These are phyloP conservation scores for Calonectria multiphialidica DNA, from an alignment of 2,329 filamentous ascomycete species.

Conservation along the genomic window DNA sequence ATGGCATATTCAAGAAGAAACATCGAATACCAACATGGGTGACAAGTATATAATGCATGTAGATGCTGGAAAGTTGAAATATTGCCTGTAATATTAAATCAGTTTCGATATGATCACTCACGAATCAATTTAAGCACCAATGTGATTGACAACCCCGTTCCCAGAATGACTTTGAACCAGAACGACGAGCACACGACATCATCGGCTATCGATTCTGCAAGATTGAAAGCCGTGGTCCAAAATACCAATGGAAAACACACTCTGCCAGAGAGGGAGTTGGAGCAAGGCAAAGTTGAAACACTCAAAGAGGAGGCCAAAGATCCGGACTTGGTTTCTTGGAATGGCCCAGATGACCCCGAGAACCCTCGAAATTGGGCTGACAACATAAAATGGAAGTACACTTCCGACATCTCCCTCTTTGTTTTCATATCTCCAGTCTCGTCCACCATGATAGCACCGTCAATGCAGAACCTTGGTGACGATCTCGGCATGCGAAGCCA, in stretches of 20 bases:
- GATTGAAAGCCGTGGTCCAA: not conserved
- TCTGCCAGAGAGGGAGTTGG: not conserved
- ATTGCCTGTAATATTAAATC: not conserved
- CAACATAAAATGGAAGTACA: slow-evolving; percentile 64
- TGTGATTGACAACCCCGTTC: not conserved
- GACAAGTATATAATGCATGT: not conserved
- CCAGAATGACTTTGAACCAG: not conserved
- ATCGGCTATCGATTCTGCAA: too few relatives aligned
- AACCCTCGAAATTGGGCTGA: slow-evolving; percentile 63
- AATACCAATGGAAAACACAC: not conserved
- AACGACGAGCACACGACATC: not conserved
- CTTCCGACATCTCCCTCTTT: slow-evolving; percentile 14
- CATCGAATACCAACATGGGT: not conserved
- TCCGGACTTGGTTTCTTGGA: slow-evolving; percentile 61
- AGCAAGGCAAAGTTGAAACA: not conserved
- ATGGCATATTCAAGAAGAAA: not conserved
- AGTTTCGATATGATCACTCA: too few relatives aligned
- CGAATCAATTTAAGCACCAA: not conserved
- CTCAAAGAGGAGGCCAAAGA: slow-evolving; percentile 30
- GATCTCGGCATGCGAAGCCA: slow-evolving; percentile 12
- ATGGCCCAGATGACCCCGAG: slow-evolving; percentile 61
- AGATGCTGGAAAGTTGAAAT: not conserved
- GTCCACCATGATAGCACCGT: slow-evolving; percentile 18
- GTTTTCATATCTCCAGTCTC: slow-evolving; percentile 21
- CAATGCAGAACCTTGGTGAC: slow-evolving; percentile 1